Evolutionary conservation across 768 basidiomycete species (phyloP).

Genomic region (Panaeolus papilionaceus): DNA sequence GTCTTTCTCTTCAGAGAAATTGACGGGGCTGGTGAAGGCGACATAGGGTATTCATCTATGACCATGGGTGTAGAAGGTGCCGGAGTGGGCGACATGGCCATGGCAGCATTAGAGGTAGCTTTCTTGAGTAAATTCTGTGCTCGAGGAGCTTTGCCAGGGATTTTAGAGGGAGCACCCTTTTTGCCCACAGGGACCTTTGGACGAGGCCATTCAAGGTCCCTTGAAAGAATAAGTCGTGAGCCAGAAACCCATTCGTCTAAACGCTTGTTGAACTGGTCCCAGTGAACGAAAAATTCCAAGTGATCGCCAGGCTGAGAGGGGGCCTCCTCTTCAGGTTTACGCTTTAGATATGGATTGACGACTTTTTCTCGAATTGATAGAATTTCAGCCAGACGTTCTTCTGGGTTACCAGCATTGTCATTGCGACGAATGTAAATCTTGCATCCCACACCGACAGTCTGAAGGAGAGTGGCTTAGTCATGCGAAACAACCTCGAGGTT

Average conservation of each 20-base stretch:
- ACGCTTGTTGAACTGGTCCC: constrained; percentile 99
- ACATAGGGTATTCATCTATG: constrained; percentile 46
- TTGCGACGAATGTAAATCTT: constrained; percentile 93
- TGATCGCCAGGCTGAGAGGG: constrained; percentile 70
- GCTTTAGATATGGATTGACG: constrained; percentile 61
- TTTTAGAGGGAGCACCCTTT: constrained; percentile 58
- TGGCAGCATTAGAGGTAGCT: constrained; percentile 71
- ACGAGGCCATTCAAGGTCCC: constrained; percentile 96
- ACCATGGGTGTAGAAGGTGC: constrained; percentile 59
- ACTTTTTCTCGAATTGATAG: constrained; percentile 93
- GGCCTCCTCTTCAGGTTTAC: constrained; percentile 51
- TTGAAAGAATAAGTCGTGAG: constrained; percentile 79
- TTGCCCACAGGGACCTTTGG: constrained; percentile 70
- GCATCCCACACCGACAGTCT: constrained; percentile 90
- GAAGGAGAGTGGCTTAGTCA: constrained; percentile 37
- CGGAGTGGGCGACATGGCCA: constrained; percentile 64
- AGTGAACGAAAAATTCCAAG: constrained; percentile 96
- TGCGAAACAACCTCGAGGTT: constrained; percentile 28
- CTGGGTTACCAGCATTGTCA: constrained; percentile 71
- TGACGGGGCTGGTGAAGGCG: constrained; percentile 62
- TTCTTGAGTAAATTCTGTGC: constrained; percentile 67
- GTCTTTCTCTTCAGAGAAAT: constrained; percentile 70
- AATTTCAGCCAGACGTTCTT: constrained; percentile 95
- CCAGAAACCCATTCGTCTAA: constrained; percentile 97
- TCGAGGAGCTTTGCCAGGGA: constrained; percentile 69